Conservation (phyloP, 164 flowering plant genomes). For the Kalanchoe fedtschenkoi region DNA sequence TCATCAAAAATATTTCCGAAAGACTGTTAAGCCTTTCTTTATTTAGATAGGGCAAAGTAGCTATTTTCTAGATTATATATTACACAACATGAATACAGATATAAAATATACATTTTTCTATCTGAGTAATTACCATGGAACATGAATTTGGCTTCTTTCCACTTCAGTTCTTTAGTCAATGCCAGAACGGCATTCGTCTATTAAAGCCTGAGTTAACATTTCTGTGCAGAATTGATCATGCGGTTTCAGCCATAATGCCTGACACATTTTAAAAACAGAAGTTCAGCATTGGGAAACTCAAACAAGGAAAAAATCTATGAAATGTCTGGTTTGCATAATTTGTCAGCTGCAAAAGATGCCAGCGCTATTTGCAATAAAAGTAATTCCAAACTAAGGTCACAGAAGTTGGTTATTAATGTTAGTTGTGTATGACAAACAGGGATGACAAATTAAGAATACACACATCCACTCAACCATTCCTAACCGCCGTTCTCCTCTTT, state of each 20-base stretch:
- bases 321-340: neutral
- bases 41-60: too few relatives aligned
- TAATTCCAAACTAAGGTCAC: too few relatives aligned
- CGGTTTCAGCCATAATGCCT: constrained; percentile 87
- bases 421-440: neutral
- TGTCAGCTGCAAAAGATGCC: neutral
- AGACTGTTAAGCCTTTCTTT: too few relatives aligned
- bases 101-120: neutral
- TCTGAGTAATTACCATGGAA: neutral
- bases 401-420: neutral
- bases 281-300: neutral
- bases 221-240: constrained; percentile 91
- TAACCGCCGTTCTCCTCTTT: too few relatives aligned
- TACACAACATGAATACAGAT: neutral
- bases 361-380: too few relatives aligned
- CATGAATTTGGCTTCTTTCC: constrained; percentile 7
- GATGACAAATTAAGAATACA: neutral
- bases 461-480: neutral
- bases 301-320: neutral
- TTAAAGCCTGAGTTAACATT: constrained; percentile 79
- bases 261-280: constrained; percentile 6
- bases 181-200: constrained; percentile 48
- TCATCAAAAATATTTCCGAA: too few relatives aligned
- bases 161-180: constrained; percentile 20
- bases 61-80: neutral